Percentiles rank a stretch among this genome's conserved stretches.
Conservation (phyloP, 305 asterid species). For the Fraxinus nigra region DNA sequence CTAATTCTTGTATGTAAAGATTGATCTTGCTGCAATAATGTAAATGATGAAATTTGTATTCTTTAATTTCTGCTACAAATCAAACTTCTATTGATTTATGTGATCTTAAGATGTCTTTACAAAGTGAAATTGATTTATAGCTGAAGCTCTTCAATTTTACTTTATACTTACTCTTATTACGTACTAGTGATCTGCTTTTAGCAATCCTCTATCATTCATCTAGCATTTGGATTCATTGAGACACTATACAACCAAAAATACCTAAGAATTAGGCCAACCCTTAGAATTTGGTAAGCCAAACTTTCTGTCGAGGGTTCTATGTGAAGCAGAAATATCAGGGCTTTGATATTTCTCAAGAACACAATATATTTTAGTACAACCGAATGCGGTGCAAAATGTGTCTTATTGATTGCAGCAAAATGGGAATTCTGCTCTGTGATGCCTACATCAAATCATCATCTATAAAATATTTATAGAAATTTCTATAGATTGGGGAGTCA, state of each 20-base stretch:
- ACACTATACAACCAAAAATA: neutral
- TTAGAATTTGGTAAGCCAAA: slow-evolving; percentile 23
- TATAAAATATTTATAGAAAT: neutral
- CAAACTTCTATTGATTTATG: neutral
- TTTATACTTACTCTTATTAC: no score
- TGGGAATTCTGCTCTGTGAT: neutral
- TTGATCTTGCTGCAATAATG: slow-evolving; percentile 13
- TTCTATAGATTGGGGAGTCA: neutral
- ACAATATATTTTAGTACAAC: neutral
- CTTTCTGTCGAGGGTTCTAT: slow-evolving; percentile 15
- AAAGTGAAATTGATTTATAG: neutral
- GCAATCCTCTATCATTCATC: neutral
- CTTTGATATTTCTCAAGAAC: neutral
- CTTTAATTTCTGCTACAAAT: neutral
- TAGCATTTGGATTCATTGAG: neutral
- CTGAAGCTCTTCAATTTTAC: neutral
- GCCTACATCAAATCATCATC: neutral
- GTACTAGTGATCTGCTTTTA: neutral
- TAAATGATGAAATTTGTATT: slow-evolving; percentile 4
- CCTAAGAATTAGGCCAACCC: slow-evolving; percentile 18
- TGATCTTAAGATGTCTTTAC: neutral
- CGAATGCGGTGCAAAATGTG: neutral
- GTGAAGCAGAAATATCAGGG: neutral
- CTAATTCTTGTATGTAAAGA: neutral
- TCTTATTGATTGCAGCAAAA: neutral